Conservation (phyloP, 1,284 basidiomycete species). For the Ganoderma boninense region DNA sequence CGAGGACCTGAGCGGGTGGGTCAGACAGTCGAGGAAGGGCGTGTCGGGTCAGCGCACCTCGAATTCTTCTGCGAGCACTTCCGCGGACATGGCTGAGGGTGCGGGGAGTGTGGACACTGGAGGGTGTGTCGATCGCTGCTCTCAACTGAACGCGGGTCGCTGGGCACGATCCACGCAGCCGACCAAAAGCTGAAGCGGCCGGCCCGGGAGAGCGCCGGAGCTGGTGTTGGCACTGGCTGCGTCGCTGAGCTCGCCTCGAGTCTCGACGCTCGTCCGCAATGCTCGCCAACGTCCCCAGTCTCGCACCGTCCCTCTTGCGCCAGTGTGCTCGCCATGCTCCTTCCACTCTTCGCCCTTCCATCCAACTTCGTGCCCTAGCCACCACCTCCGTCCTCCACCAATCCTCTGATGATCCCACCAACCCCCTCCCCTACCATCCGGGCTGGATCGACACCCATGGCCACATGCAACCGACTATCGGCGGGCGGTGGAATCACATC, state of each 20-base stretch:
- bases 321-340: constrained; percentile 16
- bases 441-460: constrained; percentile 11
- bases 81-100: constrained; percentile 58
- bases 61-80: constrained; percentile 82
- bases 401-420: background rate
- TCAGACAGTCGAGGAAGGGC: constrained; percentile 15
- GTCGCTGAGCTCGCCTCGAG: background rate
- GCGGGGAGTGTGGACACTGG: background rate
- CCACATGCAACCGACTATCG: background rate
- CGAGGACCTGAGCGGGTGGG: constrained; percentile 74
- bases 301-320: background rate
- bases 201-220: constrained; percentile 4
- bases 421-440: background rate
- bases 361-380: constrained; percentile 9
- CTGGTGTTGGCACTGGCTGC: too few relatives aligned
- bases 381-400: constrained; percentile 12
- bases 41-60: constrained; percentile 65
- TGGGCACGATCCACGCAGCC: background rate
- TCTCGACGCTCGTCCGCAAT: constrained; percentile 7
- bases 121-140: background rate
- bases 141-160: constrained; percentile 3
- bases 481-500: background rate
- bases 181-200: background rate
- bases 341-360: background rate
- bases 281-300: constrained; percentile 15